These are phyloP conservation scores for Phalaenopsis hybrid DNA, from an alignment of 116 monocot genomes.

Conservation along the genomic window DNA sequence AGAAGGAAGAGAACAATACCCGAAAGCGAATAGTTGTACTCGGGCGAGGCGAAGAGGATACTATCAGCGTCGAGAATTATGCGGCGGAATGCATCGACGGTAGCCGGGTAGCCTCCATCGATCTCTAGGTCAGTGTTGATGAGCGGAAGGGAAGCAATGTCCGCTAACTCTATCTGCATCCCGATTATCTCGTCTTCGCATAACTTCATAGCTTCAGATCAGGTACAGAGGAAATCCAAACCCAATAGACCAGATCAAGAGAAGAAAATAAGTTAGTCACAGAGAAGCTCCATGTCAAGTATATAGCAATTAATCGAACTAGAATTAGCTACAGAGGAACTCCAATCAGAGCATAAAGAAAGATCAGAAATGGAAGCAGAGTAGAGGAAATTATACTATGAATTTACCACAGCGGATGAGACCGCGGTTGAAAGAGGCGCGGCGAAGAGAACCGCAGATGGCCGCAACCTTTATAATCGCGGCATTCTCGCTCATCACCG, in stretches of 20 bases:
- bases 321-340: too few relatives aligned
- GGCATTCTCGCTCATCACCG: not conserved
- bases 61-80: slow-evolving; percentile 15
- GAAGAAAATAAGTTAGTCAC: too few relatives aligned
- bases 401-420: not conserved
- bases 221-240: not conserved
- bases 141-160: slow-evolving; percentile 10
- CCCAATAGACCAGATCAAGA: too few relatives aligned
- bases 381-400: not conserved
- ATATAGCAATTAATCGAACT: too few relatives aligned
- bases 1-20: not conserved
- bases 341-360: too few relatives aligned
- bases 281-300: too few relatives aligned
- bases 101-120: not conserved
- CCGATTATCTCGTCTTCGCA: slow-evolving; percentile 4
- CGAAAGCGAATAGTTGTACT: slow-evolving; percentile 18
- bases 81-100: slow-evolving; percentile 14
- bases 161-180: slow-evolving; percentile 10
- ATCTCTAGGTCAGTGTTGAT: slow-evolving; percentile 15
- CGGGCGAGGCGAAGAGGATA: slow-evolving; percentile 16
- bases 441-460: slow-evolving; percentile 1
- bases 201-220: slow-evolving; percentile 5
- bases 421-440: slow-evolving; percentile 5
- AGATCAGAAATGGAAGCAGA: too few relatives aligned
- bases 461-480: slow-evolving; percentile 3